Base-by-base conservation (phyloP, 352 stramenopile species). In the Plasmopara viticola region DNA sequence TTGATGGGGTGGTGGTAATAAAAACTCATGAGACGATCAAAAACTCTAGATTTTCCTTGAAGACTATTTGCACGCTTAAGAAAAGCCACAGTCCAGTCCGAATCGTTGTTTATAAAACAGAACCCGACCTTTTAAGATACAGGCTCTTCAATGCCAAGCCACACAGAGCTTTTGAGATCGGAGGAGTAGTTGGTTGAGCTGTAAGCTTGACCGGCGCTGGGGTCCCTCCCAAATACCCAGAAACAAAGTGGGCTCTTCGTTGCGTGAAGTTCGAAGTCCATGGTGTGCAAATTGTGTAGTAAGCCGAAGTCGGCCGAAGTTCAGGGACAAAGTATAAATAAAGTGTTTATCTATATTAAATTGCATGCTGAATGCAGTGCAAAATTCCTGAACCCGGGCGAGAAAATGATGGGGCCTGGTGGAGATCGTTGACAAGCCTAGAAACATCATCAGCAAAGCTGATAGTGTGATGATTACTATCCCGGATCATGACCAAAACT, bases 131-230 rank as follows among this genome's bases (percentile, higher is more conserved):
- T 44, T 4, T 6, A 44, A 12, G 28, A n/a, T 44, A 6, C 39
- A n/a, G 8, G 39, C 39, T 29, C 39, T 12, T n/a, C 39, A 44
- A 12, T n/a, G 39, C 39, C 14, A 44, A 29, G 8, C n/a, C 6
- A 44, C 17, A 44, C 39, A 44, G 6, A 44, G 39, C 39, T 12
- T 44, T 44, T 44, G 39, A 25, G 28, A 44, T 4, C 39, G 39
- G 5, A 44, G 8, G n/a, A 28, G 17, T 14, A 44, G 12, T 29
- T 44, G 14, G 39, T 44, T 44, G 3, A 44, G 5, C 39, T 30
- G 39, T 18, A 30, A 29, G 6, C 17, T 25, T 25, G 39, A n/a
- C 4, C 12, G 39, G 28, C 14, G 9, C 15, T 44, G 39, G 6
- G 6, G 14, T 30, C 39, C 39, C n/a, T 29, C 39, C n/a, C 5